These are phyloP conservation scores for Collybiopsis confluens DNA, from an alignment of 768 basidiomycete genomes.

Conservation along the genomic window DNA sequence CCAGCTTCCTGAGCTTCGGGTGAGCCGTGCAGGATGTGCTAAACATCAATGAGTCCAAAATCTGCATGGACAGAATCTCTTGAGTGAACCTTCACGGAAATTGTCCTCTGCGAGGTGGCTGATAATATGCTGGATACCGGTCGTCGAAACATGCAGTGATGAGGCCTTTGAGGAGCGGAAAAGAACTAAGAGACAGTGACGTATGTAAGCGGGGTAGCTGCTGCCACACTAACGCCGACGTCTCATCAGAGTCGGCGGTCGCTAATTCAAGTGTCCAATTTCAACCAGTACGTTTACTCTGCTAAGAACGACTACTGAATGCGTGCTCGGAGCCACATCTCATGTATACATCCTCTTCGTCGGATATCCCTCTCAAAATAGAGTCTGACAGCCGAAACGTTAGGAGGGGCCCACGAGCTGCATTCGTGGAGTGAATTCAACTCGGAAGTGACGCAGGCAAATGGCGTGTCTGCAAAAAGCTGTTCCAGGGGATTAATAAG, in stretches of 20 bases:
- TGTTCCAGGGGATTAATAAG: not conserved
- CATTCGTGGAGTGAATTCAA: not conserved
- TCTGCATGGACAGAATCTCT: not conserved
- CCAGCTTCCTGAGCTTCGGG: conserved; percentile 83
- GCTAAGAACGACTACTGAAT: not conserved
- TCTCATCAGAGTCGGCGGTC: too few relatives aligned
- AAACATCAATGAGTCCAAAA: conserved; percentile 23
- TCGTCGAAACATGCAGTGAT: conserved; percentile 23
- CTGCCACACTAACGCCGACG: not conserved
- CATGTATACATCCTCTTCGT: conserved; percentile 32
- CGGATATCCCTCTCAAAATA: conserved; percentile 21
- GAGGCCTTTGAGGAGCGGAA: too few relatives aligned
- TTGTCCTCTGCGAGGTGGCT: conserved; percentile 37
- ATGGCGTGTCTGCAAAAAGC: not conserved
- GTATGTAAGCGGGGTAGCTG: conserved; percentile 19
- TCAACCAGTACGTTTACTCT: too few relatives aligned
- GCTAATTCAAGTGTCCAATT: too few relatives aligned
- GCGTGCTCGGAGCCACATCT: conserved; percentile 29
- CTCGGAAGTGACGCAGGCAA: not conserved
- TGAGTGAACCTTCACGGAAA: conserved; percentile 57
- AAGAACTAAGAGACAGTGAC: too few relatives aligned
- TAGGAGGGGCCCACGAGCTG: not conserved
- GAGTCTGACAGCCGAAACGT: conserved; percentile 19
- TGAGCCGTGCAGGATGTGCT: conserved; percentile 93
- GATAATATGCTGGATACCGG: conserved; percentile 15